These are phyloP conservation scores for Corylus avellana DNA, from an alignment of 306 rosid species.

Conservation along the genomic window DNA sequence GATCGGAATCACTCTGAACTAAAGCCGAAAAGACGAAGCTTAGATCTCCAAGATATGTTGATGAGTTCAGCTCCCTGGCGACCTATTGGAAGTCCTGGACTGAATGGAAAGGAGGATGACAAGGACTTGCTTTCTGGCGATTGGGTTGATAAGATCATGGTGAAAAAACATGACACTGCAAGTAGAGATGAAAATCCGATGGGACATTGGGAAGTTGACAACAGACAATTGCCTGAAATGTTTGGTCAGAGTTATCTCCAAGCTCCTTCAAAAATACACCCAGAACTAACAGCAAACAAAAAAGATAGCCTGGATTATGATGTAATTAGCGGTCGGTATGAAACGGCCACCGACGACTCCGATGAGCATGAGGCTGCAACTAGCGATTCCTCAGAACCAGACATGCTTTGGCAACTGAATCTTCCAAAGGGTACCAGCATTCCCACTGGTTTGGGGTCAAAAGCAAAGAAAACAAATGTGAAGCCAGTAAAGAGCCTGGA, in stretches of 20 bases:
- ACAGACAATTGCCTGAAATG: constrained; percentile 43
- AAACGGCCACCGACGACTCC: constrained; percentile 53
- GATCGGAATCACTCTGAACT: constrained; percentile 35
- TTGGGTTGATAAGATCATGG: constrained; percentile 55
- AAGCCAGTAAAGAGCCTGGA: constrained; percentile 51
- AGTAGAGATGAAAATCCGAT: constrained; percentile 56
- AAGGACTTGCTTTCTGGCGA: constrained; percentile 60
- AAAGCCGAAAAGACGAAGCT: constrained; percentile 63
- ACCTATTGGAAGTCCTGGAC: constrained; percentile 13
- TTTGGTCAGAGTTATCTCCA: constrained; percentile 41
- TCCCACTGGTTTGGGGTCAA: constrained; percentile 50
- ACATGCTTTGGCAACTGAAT: constrained; percentile 61
- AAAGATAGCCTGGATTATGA: constrained; percentile 42
- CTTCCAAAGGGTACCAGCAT: constrained; percentile 38
- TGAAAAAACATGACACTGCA: constrained; percentile 50
- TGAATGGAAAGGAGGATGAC: constrained; percentile 54
- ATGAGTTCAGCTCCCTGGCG: constrained; percentile 53
- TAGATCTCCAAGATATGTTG: constrained; percentile 68
- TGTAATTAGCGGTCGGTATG: constrained; percentile 36
- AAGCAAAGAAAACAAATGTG: constrained; percentile 44
- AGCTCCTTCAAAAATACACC: constrained; percentile 43
- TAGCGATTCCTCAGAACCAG: constrained; percentile 82
- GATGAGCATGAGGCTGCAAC: constrained; percentile 76
- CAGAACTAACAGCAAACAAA: constrained; percentile 33
- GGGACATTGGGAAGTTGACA: constrained; percentile 66